Evolutionary conservation across 208 protist species (phyloP).

Genomic region (Crithidia sp.): DNA sequence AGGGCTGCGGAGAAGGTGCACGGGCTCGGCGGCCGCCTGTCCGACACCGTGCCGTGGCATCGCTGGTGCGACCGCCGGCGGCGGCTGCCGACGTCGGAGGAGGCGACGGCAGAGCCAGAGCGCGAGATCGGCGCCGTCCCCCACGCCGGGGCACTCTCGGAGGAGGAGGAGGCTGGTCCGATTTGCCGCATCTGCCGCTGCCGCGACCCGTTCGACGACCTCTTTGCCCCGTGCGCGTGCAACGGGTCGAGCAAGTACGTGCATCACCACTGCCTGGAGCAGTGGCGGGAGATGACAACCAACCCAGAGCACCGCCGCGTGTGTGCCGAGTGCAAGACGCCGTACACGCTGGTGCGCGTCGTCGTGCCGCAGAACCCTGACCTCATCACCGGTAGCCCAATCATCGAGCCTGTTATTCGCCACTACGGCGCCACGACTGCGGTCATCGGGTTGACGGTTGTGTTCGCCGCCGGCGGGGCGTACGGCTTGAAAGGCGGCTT

Average conservation of each 20-base stretch:
- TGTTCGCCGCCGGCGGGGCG: slow-evolving; percentile 20
- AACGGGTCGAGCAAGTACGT: slow-evolving; percentile 36
- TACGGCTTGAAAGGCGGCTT: slow-evolving; percentile 23
- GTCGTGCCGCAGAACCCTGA: slow-evolving; percentile 21
- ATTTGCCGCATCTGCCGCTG: slow-evolving; percentile 38
- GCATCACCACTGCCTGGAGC: slow-evolving; percentile 34
- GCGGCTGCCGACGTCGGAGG: slow-evolving; percentile 8
- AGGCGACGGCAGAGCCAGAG: slow-evolving; percentile 12
- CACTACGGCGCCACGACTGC: slow-evolving; percentile 13
- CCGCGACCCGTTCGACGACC: slow-evolving; percentile 22
- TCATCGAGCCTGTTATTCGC: slow-evolving; percentile 32
- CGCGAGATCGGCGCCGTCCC: slow-evolving; percentile 19
- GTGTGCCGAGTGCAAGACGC: slow-evolving; percentile 40
- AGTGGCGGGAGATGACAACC: slow-evolving; percentile 36
- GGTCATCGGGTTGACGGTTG: not conserved
- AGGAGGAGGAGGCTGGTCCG: slow-evolving; percentile 25
- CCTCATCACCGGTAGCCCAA: slow-evolving; percentile 26
- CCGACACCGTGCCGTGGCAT: not conserved
- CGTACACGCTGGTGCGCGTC: slow-evolving; percentile 31
- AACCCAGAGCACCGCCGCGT: slow-evolving; percentile 35
- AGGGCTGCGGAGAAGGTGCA: not conserved
- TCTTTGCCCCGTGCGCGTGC: slow-evolving; percentile 37
- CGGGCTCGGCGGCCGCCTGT: not conserved
- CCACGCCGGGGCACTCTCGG: not conserved
- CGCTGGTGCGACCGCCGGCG: slow-evolving; percentile 15